Evolutionary conservation across 202 grass and related monocot species (phyloP).

Genomic region (Panicum virgatum): DNA sequence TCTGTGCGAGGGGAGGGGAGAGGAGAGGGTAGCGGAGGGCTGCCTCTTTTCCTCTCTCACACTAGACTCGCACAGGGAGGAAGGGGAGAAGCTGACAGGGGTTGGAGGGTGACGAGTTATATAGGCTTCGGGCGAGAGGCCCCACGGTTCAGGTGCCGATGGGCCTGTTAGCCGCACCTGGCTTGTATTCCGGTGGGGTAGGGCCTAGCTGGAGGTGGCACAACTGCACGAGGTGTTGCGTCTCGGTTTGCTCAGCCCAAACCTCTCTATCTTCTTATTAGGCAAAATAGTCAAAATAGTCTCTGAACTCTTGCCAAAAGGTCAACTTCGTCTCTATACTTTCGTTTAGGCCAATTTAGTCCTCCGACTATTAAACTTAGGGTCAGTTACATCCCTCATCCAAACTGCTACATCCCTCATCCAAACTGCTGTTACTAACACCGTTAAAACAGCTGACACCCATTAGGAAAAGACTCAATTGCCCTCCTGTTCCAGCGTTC

Average conservation of each 20-base stretch:
- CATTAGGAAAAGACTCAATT: no score
- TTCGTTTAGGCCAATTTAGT: no score
- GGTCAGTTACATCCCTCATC: no score
- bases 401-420: no score
- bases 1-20: neutral
- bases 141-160: conserved; percentile 38
- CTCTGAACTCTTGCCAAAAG: no score
- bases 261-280: no score
- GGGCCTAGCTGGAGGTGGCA: neutral
- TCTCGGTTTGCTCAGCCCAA: neutral
- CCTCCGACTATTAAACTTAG: no score
- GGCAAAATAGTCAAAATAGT: no score
- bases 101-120: conserved; percentile 1
- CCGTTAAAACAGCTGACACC: no score
- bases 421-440: no score
- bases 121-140: conserved; percentile 47
- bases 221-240: neutral
- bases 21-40: neutral
- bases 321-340: no score
- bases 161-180: neutral
- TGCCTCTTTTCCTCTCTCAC: conserved; percentile 10
- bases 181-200: neutral
- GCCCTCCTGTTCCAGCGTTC: no score
- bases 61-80: neutral
- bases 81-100: neutral